Conservation (phyloP, 306 rosid genomes). For the Malus asiatica region DNA sequence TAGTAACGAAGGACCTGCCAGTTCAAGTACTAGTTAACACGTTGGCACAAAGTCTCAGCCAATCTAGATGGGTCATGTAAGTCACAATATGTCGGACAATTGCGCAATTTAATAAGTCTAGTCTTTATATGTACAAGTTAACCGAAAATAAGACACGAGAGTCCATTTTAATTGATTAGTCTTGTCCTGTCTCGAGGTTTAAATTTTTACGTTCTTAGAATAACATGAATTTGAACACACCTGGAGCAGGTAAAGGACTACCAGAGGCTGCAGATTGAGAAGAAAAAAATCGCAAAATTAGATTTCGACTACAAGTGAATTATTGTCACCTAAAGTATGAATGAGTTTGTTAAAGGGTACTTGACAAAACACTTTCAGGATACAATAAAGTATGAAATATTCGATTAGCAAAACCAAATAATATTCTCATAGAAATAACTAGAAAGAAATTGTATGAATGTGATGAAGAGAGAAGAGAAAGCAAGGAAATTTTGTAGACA, state of each 20-base stretch:
- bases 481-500: too few species aligned
- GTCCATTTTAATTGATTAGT: neutral
- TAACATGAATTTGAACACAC: constrained; percentile 19
- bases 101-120: too few species aligned
- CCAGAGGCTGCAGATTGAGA: constrained; percentile 42
- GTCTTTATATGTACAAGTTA: neutral
- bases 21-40: neutral
- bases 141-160: neutral
- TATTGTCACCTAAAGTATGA: neutral
- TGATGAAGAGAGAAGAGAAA: too few species aligned
- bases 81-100: neutral
- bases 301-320: neutral
- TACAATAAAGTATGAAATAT: too few species aligned
- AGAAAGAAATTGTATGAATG: too few species aligned
- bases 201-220: neutral
- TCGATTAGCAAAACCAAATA: too few species aligned
- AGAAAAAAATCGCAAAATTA: neutral
- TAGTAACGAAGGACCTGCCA: constrained; percentile 32
- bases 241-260: constrained; percentile 58
- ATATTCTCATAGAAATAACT: too few species aligned
- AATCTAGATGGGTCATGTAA: neutral
- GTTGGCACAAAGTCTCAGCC: neutral
- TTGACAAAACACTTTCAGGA: too few species aligned
- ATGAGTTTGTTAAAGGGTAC: too few species aligned
- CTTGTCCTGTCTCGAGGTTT: neutral